Percentiles rank a stretch among this genome's conserved stretches.
Conservation (phyloP, 352 stramenopile genomes). For the Globisporangium solare region DNA sequence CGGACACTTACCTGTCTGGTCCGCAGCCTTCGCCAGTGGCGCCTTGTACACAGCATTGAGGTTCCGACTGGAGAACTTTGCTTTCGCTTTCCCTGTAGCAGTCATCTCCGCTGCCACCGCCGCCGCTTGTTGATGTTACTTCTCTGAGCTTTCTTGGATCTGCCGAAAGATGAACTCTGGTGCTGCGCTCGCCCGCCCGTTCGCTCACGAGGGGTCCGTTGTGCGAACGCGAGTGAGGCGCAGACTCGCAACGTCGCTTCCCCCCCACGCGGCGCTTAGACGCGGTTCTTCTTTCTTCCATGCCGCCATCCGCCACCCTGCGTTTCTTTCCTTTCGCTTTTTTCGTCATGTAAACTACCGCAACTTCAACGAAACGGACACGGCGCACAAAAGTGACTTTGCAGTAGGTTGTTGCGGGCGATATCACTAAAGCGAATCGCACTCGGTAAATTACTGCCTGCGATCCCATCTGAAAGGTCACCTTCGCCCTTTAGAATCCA, state of each 20-base stretch:
- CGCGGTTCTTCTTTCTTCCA: background rate
- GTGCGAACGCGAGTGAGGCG: background rate
- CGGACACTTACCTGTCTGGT: slow-evolving; percentile 19
- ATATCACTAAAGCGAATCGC: background rate
- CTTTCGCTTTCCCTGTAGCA: slow-evolving; percentile 39
- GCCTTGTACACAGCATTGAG: slow-evolving; percentile 67
- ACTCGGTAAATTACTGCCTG: background rate
- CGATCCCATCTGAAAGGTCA: slow-evolving; percentile 7
- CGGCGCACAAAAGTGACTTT: background rate
- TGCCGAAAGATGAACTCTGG: no score
- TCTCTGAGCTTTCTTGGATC: background rate
- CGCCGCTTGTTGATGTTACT: background rate
- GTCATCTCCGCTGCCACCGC: slow-evolving; percentile 28
- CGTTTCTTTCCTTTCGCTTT: slow-evolving; percentile 5
- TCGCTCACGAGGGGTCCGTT: no score
- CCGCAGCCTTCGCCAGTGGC: slow-evolving; percentile 29
- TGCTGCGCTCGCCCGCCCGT: no score
- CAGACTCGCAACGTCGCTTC: slow-evolving; percentile 5
- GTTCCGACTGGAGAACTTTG: slow-evolving; percentile 75
- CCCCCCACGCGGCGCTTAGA: background rate
- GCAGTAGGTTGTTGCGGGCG: no score
- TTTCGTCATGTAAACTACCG: slow-evolving; percentile 5
- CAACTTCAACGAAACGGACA: no score
- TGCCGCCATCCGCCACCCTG: background rate
- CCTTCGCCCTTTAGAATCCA: background rate